Base-by-base conservation (phyloP, 2,329 filamentous ascomycete genomes). In the Beauveria asiatica region DNA sequence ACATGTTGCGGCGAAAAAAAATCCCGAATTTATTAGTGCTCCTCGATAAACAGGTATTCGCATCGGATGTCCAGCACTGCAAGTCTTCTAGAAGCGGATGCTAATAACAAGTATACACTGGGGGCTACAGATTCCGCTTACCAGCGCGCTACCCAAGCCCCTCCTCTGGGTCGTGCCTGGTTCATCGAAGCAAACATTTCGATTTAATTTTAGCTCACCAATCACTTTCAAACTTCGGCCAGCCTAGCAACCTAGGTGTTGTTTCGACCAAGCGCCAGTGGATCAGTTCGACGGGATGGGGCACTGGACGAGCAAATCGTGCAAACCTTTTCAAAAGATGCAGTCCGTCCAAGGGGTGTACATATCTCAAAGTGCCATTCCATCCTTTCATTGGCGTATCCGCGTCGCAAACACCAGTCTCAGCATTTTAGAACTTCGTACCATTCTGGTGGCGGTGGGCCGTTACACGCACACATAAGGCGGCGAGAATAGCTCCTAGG, bases 361-460 rank as follows among this genome's bases (percentile, higher is more conserved):
- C 16, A 44, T 51, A 58, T 58, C 23, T 17, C 13, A 33, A 19
- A 57, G 16, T 57, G 45, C 33, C 33, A 19, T 44, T 25, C 4
- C 52, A 27, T 57, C 46, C 33, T 50, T 42, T 45, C 16, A 48
- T 49, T 48, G 54, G 45, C 46, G 37, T 39, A 51, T 58, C 46
- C 56, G 46, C 46, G 49, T 44, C 46, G 45, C 37, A 39, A 48
- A 49, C 23, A 49, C 19, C 27, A 57, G 49, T 17, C 16, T 30
- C 11, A n/a, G 25, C 27, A 48, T 57, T 44, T 37, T 45, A 44
- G 46, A 37, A 21, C 56, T 58, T 33, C 17, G 45, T 58, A 42
- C 33, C 37, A n/a, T 42, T 21, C 33, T 51, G 27, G 50, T 60
- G 57, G 57, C 50, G 57, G 57, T 55, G 57, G 57, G 57, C 27